Conservation (phyloP, 1,139 yeast species). For the Scheffersomyces insectosa region DNA sequence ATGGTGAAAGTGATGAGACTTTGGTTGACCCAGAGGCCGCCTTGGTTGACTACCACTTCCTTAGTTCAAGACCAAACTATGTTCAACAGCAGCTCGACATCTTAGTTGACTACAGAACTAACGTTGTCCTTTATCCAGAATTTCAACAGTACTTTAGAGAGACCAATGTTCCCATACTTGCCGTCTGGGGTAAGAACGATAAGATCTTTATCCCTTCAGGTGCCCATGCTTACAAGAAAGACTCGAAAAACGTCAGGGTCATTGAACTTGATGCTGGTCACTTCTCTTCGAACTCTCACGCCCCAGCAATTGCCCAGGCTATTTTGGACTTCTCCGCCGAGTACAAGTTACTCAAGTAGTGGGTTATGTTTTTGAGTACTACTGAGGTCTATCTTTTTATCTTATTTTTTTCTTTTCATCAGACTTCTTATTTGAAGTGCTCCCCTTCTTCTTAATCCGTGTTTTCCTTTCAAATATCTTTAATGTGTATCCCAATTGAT, state of each 20-base stretch:
- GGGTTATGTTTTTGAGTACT: not conserved
- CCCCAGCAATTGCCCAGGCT: slow-evolving; percentile 25
- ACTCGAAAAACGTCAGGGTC: slow-evolving; percentile 25
- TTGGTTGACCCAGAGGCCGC: slow-evolving; percentile 33
- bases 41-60: slow-evolving; percentile 26
- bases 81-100: slow-evolving; percentile 30
- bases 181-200: slow-evolving; percentile 47
- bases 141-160: slow-evolving; percentile 36
- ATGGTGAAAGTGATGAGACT: slow-evolving; percentile 24
- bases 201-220: slow-evolving; percentile 32
- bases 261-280: slow-evolving; percentile 37
- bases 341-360: not conserved
- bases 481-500: too few species aligned
- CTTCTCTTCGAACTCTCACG: slow-evolving; percentile 36
- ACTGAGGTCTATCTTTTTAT: too few species aligned
- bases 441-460: too few species aligned
- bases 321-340: not conserved
- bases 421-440: too few species aligned
- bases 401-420: too few species aligned
- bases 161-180: slow-evolving; percentile 35
- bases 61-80: slow-evolving; percentile 22
- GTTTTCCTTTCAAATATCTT: too few species aligned
- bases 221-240: slow-evolving; percentile 36
- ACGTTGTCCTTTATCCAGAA: slow-evolving; percentile 33
- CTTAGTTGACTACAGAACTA: slow-evolving; percentile 35